Conservation (phyloP, 1,139 yeast genomes). For the Debaryomyces fabryi region DNA sequence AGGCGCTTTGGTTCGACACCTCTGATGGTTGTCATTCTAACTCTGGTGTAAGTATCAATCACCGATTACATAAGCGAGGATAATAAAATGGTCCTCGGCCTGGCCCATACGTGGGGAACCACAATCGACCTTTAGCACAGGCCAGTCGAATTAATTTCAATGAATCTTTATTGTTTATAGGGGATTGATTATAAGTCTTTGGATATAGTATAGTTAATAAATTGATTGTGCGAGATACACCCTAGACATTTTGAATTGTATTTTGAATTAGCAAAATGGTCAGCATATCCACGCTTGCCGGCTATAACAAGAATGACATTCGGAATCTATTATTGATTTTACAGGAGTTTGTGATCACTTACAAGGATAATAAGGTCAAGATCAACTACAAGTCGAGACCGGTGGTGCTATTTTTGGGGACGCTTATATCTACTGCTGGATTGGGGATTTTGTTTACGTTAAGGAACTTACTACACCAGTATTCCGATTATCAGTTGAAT, state of each 20-base stretch:
- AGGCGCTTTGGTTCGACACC: no score
- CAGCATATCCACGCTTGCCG: conserved; percentile 37
- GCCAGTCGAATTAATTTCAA: background rate
- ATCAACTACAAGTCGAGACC: conserved; percentile 50
- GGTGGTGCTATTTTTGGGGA: conserved; percentile 45
- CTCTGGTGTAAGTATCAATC: background rate
- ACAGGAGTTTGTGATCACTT: conserved; percentile 42
- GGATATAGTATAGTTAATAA: background rate
- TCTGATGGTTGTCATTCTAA: background rate
- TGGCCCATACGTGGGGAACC: conserved; percentile 2
- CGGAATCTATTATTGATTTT: conserved; percentile 37
- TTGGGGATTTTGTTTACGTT: conserved; percentile 42
- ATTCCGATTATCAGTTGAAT: conserved; percentile 33
- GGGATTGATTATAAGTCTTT: background rate
- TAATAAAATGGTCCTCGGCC: conserved; percentile 3
- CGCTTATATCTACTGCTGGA: conserved; percentile 47
- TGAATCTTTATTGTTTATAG: background rate
- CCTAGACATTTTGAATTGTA: background rate
- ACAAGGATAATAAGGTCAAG: conserved; percentile 40
- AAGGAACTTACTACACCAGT: conserved; percentile 33
- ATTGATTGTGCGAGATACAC: conserved; percentile 1
- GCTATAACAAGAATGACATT: conserved; percentile 38
- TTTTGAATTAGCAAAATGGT: conserved; percentile 26
- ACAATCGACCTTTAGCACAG: background rate
- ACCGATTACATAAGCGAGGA: background rate